phyloP scores from a whole-genome alignment of 257 asterid species.

The Fraxinus americana region DNA sequence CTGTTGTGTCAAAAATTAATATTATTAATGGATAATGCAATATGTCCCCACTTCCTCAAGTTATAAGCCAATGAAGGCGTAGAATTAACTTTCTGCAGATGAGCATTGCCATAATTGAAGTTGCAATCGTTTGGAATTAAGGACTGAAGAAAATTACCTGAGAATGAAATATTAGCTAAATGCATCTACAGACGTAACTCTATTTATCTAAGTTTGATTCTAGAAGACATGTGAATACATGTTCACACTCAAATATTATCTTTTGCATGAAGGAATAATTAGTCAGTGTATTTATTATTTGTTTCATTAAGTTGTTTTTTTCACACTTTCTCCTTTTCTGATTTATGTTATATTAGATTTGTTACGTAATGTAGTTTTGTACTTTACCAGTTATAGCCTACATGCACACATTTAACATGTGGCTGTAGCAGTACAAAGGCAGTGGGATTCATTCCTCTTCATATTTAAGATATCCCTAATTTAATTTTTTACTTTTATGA shows the following conservation, averaged over 20 bases:
- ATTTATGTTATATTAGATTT: too few species aligned
- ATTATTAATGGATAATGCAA: neutral
- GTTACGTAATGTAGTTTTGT: too few species aligned
- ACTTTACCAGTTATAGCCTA: too few species aligned
- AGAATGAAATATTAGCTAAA: neutral
- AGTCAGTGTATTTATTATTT: neutral
- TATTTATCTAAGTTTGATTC: neutral
- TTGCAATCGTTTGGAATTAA: neutral
- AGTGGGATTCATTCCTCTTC: neutral
- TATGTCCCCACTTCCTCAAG: neutral
- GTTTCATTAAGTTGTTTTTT: too few species aligned
- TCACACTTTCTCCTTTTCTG: too few species aligned
- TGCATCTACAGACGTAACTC: neutral
- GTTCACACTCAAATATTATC: neutral
- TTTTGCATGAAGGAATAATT: neutral
- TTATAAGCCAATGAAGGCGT: constrained; percentile 12
- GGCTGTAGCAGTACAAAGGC: too few species aligned
- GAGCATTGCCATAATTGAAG: neutral
- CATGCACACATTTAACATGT: too few species aligned
- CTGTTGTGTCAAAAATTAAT: constrained; percentile 11
- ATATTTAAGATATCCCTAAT: constrained; percentile 2
- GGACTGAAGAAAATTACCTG: neutral
- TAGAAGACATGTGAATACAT: neutral
- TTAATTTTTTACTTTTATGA: constrained; percentile 1
- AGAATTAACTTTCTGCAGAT: constrained; percentile 8